Evolutionary conservation across 192 early-diverging fungal genomes (phyloP), one percentile per base, ranked within the genome.

Genomic region (Gryganskiella cystojenkinii): DNA sequence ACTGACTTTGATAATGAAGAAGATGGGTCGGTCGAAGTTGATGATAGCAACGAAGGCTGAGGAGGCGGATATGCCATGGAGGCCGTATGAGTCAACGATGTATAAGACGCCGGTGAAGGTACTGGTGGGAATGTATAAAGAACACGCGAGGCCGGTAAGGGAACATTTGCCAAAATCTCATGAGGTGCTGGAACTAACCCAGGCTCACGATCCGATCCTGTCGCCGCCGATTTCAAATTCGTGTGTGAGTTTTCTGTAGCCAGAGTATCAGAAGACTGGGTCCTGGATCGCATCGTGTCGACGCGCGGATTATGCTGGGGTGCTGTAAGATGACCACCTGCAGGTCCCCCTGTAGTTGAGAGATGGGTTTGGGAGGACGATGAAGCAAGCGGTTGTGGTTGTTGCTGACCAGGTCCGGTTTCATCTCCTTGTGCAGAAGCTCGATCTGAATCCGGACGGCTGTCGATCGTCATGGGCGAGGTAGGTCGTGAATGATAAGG

Each of bases 381-480:
- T 37, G 56, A 20, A 13, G 3, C 3, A 25, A 43, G 49, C 19
- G 43, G 49, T 25, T 49, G 37, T n/a, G 30, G 57, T 43, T 59
- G 40, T 33, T 61, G 58, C n/a, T 31, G 27, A 14, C 54, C 56
- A 25, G 34, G 22, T 20, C 61, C 73, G 14, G 50, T 67, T 15
- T 68, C 59, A 6, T 78, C 61, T 1, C 66, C 73, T 4, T 37
- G 51, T 3, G 72, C 63, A 14, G 49, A 61, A 6, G 40, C 66
- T 7, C 61, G 61, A 11, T 78, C 74, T 6, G 74, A 78, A 44
- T 78, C 74, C 2, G 67, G 55, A 1, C 66, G 59, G 19, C 74
- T 78, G 30, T 69, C 74, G 34, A 64, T 78, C 22, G 74, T 78
- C 11, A 65, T 78, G 24, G 74, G 74, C 1, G 74, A 68, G 13